These are phyloP conservation scores for Cystobasidium slooffiae DNA, from an alignment of 1,284 basidiomycete species.

Conservation along the genomic window DNA sequence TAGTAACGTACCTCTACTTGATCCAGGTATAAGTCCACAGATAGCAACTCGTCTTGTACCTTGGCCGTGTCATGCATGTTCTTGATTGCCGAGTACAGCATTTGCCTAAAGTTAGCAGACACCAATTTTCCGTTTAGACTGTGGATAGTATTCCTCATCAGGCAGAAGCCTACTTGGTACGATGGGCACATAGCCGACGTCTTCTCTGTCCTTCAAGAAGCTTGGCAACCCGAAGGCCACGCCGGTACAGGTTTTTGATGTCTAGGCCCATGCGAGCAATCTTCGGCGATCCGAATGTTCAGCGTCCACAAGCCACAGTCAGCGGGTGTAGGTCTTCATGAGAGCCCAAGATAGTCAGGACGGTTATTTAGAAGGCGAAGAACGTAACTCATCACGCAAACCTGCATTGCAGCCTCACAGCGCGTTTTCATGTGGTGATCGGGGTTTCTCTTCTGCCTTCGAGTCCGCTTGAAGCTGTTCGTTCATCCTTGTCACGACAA, in stretches of 20 bases:
- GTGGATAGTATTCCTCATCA: neutral
- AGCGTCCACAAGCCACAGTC: too few relatives aligned
- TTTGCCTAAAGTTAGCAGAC: constrained; percentile 13
- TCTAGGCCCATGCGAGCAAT: neutral
- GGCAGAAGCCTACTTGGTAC: constrained; percentile 23
- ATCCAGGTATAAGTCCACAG: constrained; percentile 37
- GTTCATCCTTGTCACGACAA: neutral
- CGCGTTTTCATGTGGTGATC: neutral
- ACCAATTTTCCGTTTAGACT: neutral
- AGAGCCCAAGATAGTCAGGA: too few relatives aligned
- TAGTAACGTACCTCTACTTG: constrained; percentile 22
- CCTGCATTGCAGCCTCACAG: too few relatives aligned
- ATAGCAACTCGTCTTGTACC: constrained; percentile 14
- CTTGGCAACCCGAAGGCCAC: constrained; percentile 24
- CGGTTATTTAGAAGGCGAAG: too few relatives aligned
- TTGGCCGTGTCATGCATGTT: neutral
- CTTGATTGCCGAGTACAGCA: constrained; percentile 13
- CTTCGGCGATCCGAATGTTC: neutral
- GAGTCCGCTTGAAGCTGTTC: too few relatives aligned
- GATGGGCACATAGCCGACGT: constrained; percentile 32
- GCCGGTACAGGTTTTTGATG: constrained; percentile 24
- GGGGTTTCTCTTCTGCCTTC: neutral
- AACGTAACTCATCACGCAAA: too few relatives aligned
- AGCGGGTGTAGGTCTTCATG: too few relatives aligned
- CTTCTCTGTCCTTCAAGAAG: constrained; percentile 35